phyloP scores from a whole-genome alignment of 2,329 filamentous ascomycete species.

The Nannizziopsis barbatae region DNA sequence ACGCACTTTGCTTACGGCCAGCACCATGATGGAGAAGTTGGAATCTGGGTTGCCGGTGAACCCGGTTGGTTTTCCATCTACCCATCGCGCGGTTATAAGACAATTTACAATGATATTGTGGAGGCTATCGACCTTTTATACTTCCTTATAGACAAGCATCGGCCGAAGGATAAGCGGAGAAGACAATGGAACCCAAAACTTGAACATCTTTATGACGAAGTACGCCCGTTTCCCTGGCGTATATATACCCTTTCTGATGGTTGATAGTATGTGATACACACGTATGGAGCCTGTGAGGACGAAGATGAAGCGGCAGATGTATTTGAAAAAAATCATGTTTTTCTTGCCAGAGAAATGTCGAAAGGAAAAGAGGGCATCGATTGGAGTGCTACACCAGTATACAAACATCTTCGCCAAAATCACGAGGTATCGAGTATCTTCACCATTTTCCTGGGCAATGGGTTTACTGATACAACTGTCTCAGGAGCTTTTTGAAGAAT shows the following conservation, averaged over 20 bases:
- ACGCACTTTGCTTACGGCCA: constrained; percentile 41
- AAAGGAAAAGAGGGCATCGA: constrained; percentile 36
- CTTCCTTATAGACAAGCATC: constrained; percentile 49
- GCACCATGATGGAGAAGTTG: constrained; percentile 45
- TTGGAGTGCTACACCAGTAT: constrained; percentile 36
- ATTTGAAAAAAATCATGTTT: constrained; percentile 36
- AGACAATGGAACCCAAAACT: constrained; percentile 28
- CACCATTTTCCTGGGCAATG: not conserved
- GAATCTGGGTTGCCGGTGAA: constrained; percentile 51
- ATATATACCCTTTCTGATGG: not conserved
- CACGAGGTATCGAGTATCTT: constrained; percentile 29
- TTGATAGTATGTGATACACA: constrained; percentile 33
- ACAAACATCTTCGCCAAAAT: constrained; percentile 34
- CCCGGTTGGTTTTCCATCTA: constrained; percentile 53
- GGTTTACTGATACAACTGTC: not conserved
- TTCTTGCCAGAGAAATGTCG: constrained; percentile 39
- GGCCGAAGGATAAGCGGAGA: constrained; percentile 27
- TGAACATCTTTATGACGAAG: constrained; percentile 33
- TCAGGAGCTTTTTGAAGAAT: constrained; percentile 10
- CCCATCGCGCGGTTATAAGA: constrained; percentile 43
- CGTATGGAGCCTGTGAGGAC: constrained; percentile 33
- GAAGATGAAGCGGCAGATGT: constrained; percentile 38
- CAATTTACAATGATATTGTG: constrained; percentile 45
- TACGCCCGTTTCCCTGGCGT: constrained; percentile 16
- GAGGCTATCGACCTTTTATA: constrained; percentile 51